These are phyloP conservation scores for Arthroderma sp. DNA, from an alignment of 2,329 filamentous ascomycete genomes.

Conservation along the genomic window DNA sequence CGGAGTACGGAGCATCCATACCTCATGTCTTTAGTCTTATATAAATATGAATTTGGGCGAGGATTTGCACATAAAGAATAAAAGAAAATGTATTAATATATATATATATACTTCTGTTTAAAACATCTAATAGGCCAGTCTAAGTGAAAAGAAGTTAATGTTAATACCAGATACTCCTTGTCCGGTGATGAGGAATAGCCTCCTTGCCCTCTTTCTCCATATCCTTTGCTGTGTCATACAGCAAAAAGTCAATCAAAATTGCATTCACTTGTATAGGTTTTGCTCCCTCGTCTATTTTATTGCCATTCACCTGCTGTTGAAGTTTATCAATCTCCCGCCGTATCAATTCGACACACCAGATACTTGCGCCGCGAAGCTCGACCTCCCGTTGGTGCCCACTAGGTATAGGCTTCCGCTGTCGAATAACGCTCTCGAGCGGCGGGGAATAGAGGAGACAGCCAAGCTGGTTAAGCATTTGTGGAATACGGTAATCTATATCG, in stretches of 20 bases:
- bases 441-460: slow-evolving; percentile 79
- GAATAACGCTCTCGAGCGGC: slow-evolving; percentile 58
- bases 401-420: slow-evolving; percentile 51
- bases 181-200: slow-evolving; percentile 68
- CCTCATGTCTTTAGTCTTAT: not conserved
- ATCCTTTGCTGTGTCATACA: slow-evolving; percentile 91
- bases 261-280: slow-evolving; percentile 55
- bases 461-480: slow-evolving; percentile 77
- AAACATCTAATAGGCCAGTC: not conserved
- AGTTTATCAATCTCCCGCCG: slow-evolving; percentile 56
- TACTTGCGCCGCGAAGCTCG: slow-evolving; percentile 81
- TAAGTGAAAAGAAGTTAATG: not conserved
- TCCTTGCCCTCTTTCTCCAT: slow-evolving; percentile 50
- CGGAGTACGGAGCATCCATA: slow-evolving; percentile 1
- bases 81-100: not conserved
- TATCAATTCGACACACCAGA: slow-evolving; percentile 91
- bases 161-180: slow-evolving; percentile 88
- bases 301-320: slow-evolving; percentile 8
- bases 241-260: slow-evolving; percentile 89
- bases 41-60: not conserved
- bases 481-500: slow-evolving; percentile 70
- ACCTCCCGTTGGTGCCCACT: slow-evolving; percentile 69
- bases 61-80: not conserved
- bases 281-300: slow-evolving; percentile 1
- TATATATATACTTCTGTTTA: not conserved